Evolutionary conservation across 2,329 filamentous ascomycete species (phyloP), one percentile per base, ranked within the genome.

Genomic region (Juglanconis sp.): DNA sequence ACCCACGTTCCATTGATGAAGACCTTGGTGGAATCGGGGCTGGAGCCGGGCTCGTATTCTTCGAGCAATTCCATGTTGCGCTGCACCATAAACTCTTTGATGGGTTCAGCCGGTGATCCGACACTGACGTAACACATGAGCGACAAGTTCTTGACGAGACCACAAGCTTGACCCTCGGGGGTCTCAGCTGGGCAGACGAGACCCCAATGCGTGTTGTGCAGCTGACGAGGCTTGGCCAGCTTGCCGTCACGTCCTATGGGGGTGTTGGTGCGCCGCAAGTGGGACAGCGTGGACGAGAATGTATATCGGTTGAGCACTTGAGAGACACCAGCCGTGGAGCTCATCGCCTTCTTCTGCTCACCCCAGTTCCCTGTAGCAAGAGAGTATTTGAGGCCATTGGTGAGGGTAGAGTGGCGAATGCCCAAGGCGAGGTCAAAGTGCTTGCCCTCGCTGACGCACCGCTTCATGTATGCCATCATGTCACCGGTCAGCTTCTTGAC

Each of bases 1-100:
- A 98, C 93, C 96, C 96, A 99, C 5, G 94, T 92, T 73, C 95
- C 95, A 70, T 99, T 98, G 68, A 99, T 90, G 70, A 99, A 99
- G 51, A 99, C 89, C 79, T 99, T 99, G 56, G 95, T 99, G 5
- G 94, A 93, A 69, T 96, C 90, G 0, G 94, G 94, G 57, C 92
- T 94, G 55, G 89, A 82, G 62, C 89, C 79, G 5, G 91, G 90
- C 71, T 95, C 91, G 69, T 97, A 99, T 73, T 99, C 95, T 73
- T 99, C 95, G 0, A 99, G 82, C 2, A 97, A 86, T 71, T 98
- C 94, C 92, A 99, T 97, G 70, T 94, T 93, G 65, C 93, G 84
- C 67, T 94, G 90, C 67, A 94, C 91, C 91, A 99, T 95, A 78
- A 96, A 99, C 68, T 96, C 91, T 44, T 94, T 87, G 68, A 98